phyloP scores from a whole-genome alignment of 1,284 basidiomycete genomes.

The Cryptococcus sp. region DNA sequence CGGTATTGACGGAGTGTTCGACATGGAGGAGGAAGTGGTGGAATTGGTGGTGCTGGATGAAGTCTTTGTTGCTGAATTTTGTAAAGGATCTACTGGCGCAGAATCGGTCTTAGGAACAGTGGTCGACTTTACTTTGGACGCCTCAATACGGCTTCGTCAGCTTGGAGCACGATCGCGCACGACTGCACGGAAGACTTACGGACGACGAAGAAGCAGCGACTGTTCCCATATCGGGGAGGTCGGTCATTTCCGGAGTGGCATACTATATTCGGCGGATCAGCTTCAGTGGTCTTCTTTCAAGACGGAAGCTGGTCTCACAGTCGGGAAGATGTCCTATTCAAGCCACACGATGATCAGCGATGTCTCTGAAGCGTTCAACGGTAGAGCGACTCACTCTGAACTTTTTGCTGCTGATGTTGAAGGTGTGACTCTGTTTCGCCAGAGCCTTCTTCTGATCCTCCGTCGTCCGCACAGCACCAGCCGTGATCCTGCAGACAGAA shows the following conservation, averaged over 20 bases:
- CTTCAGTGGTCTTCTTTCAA: background rate
- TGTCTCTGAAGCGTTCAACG: background rate
- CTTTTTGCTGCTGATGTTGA: slow-evolving; percentile 76
- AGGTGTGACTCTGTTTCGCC: slow-evolving; percentile 76
- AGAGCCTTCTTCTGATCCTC: slow-evolving; percentile 75
- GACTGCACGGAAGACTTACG: slow-evolving; percentile 14
- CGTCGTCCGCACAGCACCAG: slow-evolving; percentile 82
- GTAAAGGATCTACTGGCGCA: background rate
- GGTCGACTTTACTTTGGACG: slow-evolving; percentile 10
- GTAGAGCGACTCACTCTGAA: slow-evolving; percentile 60
- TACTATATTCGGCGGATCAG: slow-evolving; percentile 58
- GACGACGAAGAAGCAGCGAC: slow-evolving; percentile 20
- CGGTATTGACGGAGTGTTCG: background rate
- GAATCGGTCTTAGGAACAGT: too few relatives aligned
- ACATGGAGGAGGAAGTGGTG: background rate
- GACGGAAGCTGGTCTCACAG: slow-evolving; percentile 1
- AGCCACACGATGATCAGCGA: background rate
- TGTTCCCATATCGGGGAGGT: slow-evolving; percentile 82
- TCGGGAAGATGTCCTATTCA: slow-evolving; percentile 11
- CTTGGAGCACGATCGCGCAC: background rate
- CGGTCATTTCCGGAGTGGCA: slow-evolving; percentile 65
- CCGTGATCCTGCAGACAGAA: slow-evolving; percentile 67
- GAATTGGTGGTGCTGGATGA: slow-evolving; percentile 1
- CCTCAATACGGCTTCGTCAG: slow-evolving; percentile 16
- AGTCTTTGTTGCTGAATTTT: slow-evolving; percentile 1